Conservation (phyloP, 257 asterid genomes). For the Solanum habrochaites region DNA sequence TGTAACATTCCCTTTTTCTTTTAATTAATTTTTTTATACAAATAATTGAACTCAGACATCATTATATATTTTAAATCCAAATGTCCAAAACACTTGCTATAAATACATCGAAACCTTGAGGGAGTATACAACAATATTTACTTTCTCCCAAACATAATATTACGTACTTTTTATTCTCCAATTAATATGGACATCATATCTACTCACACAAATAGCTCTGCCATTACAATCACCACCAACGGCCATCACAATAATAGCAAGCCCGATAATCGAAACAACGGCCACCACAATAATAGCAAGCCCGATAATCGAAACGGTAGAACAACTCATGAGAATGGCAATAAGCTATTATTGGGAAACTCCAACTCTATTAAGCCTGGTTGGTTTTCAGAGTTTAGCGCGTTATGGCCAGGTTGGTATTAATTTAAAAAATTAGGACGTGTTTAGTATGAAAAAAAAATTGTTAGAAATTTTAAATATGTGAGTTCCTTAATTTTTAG, state of each 20-base stretch:
- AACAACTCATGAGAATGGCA: neutral
- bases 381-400: conserved; percentile 2
- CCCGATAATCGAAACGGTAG: neutral
- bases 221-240: neutral
- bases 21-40: no score
- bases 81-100: neutral
- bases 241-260: neutral
- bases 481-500: no score
- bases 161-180: neutral
- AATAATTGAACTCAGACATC: no score
- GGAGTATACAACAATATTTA: neutral
- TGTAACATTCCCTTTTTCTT: no score
- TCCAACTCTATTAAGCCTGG: neutral
- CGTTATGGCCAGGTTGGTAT: neutral
- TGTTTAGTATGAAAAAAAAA: no score
- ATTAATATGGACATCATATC: neutral
- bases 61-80: neutral
- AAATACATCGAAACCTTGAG: neutral
- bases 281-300: neutral
- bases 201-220: neutral
- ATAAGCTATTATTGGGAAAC: neutral
- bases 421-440: neutral
- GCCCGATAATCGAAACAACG: neutral
- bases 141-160: neutral
- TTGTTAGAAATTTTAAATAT: no score